Base-by-base conservation (phyloP, 2,329 filamentous ascomycete species). In the Diaporthe capsici region DNA sequence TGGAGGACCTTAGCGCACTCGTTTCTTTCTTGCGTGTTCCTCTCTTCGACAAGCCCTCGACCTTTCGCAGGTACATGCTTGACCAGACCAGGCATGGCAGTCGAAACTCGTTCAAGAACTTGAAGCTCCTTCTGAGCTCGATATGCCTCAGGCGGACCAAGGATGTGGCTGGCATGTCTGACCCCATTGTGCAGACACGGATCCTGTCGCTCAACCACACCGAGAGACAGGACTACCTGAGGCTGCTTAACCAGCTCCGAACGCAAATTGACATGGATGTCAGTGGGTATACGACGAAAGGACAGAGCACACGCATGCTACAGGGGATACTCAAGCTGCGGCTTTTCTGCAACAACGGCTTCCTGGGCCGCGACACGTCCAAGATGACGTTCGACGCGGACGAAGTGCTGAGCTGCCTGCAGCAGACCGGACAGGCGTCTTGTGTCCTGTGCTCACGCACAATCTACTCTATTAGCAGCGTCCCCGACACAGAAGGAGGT, bases 1-100 rank as follows among this genome's bases (percentile, higher is more conserved):
- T 91, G 0, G 86, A 87, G 9, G 89, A 91, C 67, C 84, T 91
- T 4, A 88, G 87, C 0, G 84, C 88, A 0, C 81, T 91, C 0
- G 84, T 90, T 57, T 82, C 84, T 1, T 90, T 91, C 76, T 79
- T 90, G 31, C 80, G 83, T 58, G 83, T 85, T 1, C 80, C 81
- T 28, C 85, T 84, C 1, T 87, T 89, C 75, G 80, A 85, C 44
- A 85, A 80, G n/a, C 75, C 83, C 6, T 79, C 82, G 2, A 81
- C 78, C 5, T 89, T 89, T 75, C 84, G 86, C 3, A 82, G 83
- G n/a, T 85, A 80, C 67, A 86, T 90, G n/a, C 82, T 82, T 2
- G 73, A 80, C 0, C 87, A 87, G 0, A 86, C 86, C 28, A 81
- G 83, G 22, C 78, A 82, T 12, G 68, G 76, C 0, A 75, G 79